A percentile compares a stretch with the other conserved stretches of the same genome.
Conservation (phyloP, 139 green algal genomes). For the Bryopsis sp. region DNA sequence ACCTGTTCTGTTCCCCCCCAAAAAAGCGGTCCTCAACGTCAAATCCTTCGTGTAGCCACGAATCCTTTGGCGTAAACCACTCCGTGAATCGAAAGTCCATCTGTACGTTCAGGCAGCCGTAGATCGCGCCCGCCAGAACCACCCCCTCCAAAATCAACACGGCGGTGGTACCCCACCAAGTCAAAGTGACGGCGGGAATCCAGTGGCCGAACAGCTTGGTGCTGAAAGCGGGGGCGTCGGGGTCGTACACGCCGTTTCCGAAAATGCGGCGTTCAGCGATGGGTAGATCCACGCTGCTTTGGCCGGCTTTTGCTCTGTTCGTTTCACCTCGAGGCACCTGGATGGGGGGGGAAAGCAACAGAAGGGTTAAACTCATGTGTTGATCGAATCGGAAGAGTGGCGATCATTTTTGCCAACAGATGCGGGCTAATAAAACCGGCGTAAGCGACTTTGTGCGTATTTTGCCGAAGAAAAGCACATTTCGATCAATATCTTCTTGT, state of each 20-base stretch:
- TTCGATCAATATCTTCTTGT: too few relatives aligned
- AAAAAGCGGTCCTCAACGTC: constrained; percentile 26
- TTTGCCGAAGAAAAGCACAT: too few relatives aligned
- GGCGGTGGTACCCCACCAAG: not conserved
- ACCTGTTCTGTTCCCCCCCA: constrained; percentile 9
- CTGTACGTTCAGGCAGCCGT: constrained; percentile 25
- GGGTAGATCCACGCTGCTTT: too few relatives aligned
- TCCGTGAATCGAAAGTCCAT: constrained; percentile 23
- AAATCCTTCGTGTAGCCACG: constrained; percentile 27
- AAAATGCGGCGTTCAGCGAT: too few relatives aligned
- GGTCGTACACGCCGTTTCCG: constrained; percentile 13
- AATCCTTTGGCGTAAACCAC: constrained; percentile 28
- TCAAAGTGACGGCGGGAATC: not conserved
- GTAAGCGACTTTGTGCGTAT: too few relatives aligned
- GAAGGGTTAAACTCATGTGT: too few relatives aligned
- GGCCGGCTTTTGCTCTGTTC: too few relatives aligned
- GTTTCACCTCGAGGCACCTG: too few relatives aligned
- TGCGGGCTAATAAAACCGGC: too few relatives aligned
- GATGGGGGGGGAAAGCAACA: too few relatives aligned
- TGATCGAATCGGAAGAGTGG: too few relatives aligned
- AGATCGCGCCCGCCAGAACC: constrained; percentile 24
- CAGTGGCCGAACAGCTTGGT: not conserved
- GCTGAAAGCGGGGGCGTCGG: not conserved
- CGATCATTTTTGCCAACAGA: too few relatives aligned
- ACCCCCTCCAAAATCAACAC: constrained; percentile 17